A percentile compares a stretch with the other conserved stretches of the same genome.
Evolutionary conservation across 2,329 filamentous ascomycete species (phyloP).

Genomic region (Sporothrix protearum): DNA sequence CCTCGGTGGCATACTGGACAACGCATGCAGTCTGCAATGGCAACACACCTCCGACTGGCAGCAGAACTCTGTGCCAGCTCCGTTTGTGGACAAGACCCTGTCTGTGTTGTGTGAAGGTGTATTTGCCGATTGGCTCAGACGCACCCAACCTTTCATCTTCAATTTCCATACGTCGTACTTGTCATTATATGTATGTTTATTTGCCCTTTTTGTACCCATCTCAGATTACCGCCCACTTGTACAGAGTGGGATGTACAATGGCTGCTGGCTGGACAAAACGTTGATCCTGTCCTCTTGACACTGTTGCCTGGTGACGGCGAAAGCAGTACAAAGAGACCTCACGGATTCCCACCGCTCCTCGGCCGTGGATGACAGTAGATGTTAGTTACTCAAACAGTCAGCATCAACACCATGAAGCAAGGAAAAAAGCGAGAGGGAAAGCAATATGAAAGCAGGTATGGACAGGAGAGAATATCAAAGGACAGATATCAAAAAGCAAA

Average conservation of each 20-base stretch:
- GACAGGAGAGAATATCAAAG: constrained; percentile 5
- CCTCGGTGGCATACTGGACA: too few relatives aligned
- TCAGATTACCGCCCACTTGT: neutral
- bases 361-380: neutral
- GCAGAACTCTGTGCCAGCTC: neutral
- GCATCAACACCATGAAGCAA: neutral
- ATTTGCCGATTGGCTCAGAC: neutral
- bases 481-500: neutral
- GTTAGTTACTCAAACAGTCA: neutral
- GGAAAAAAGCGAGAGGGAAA: neutral
- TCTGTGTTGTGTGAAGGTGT: neutral
- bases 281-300: neutral
- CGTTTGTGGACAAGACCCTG: neutral
- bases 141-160: neutral
- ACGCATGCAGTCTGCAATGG: too few relatives aligned
- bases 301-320: neutral
- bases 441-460: neutral
- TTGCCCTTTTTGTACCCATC: neutral
- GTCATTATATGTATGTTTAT: neutral
- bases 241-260: neutral
- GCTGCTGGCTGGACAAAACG: neutral
- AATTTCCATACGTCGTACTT: neutral
- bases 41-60: too few relatives aligned
- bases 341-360: neutral
- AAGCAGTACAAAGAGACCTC: neutral